A percentile compares a stretch with the other conserved stretches of the same genome.
These are phyloP conservation scores for Exophiala spinifera DNA, from an alignment of 2,329 filamentous ascomycete genomes.

Conservation along the genomic window DNA sequence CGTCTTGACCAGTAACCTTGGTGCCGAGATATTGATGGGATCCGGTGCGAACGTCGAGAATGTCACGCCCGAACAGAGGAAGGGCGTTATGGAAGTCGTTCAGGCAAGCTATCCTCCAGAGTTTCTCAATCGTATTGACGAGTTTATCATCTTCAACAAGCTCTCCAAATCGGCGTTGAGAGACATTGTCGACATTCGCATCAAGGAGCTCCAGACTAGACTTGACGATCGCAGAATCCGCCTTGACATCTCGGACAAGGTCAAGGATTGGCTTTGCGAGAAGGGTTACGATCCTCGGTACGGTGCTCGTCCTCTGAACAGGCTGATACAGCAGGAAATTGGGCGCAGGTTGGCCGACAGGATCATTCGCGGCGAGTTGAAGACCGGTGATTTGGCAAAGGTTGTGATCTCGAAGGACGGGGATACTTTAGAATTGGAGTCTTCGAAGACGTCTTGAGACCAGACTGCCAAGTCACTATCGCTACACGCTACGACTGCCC, in stretches of 20 bases:
- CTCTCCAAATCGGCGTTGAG: slow-evolving; percentile 73
- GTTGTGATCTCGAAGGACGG: slow-evolving; percentile 47
- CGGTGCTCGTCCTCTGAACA: slow-evolving; percentile 84
- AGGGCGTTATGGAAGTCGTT: slow-evolving; percentile 86
- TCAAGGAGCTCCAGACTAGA: slow-evolving; percentile 76
- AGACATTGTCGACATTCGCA: slow-evolving; percentile 89
- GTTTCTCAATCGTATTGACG: slow-evolving; percentile 94
- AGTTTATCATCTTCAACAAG: slow-evolving; percentile 93
- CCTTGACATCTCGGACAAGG: slow-evolving; percentile 66
- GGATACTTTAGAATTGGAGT: slow-evolving; percentile 6
- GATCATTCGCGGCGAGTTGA: slow-evolving; percentile 83
- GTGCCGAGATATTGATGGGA: slow-evolving; percentile 84
- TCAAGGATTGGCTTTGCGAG: slow-evolving; percentile 83
- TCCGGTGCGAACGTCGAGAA: slow-evolving; percentile 61
- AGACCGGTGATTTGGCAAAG: slow-evolving; percentile 68
- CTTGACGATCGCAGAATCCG: slow-evolving; percentile 82
- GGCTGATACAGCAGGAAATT: slow-evolving; percentile 86
- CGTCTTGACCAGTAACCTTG: slow-evolving; percentile 91
- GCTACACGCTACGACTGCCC: too few species aligned
- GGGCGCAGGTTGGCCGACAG: slow-evolving; percentile 84
- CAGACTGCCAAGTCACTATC: too few species aligned
- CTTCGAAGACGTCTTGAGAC: not conserved
- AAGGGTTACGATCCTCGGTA: slow-evolving; percentile 88
- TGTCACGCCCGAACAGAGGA: slow-evolving; percentile 69
- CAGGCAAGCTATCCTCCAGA: slow-evolving; percentile 74